These are phyloP conservation scores for Naegleria fowleri DNA, from an alignment of 208 protist species.

Conservation along the genomic window DNA sequence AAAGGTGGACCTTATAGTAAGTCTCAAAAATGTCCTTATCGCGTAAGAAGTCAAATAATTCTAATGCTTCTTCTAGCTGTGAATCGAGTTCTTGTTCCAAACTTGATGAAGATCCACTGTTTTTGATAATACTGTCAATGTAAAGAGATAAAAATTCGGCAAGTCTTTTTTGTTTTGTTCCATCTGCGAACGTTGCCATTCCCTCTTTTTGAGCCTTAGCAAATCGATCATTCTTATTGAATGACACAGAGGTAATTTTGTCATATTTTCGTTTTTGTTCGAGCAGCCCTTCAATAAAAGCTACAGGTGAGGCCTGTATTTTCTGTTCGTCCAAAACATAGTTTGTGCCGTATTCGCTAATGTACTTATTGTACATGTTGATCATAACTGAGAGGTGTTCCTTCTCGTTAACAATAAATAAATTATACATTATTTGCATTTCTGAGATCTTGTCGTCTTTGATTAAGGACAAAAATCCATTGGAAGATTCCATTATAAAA, in stretches of 20 bases:
- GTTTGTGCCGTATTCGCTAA: background rate
- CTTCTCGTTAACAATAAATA: background rate
- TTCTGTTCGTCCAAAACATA: background rate
- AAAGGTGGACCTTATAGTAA: constrained; percentile 38
- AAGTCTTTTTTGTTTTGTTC: background rate
- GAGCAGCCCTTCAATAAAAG: background rate
- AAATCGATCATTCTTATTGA: background rate
- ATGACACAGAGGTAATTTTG: background rate
- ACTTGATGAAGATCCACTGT: background rate
- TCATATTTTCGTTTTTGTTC: background rate
- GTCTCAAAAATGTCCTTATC: constrained; percentile 43
- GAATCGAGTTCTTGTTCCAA: background rate
- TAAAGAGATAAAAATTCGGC: background rate
- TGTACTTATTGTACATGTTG: background rate
- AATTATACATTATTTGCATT: background rate
- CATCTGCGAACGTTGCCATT: background rate
- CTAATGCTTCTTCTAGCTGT: constrained; percentile 14
- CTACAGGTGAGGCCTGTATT: background rate
- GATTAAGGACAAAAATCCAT: background rate
- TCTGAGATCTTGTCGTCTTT: background rate
- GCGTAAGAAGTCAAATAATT: constrained; percentile 29
- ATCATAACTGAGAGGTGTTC: background rate
- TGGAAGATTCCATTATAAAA: constrained; percentile 43
- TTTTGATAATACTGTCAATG: background rate
- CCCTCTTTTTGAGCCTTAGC: background rate